Evolutionary conservation across 2,329 filamentous ascomycete species (phyloP).

Genomic region (Colletotrichum neosansevieriae): DNA sequence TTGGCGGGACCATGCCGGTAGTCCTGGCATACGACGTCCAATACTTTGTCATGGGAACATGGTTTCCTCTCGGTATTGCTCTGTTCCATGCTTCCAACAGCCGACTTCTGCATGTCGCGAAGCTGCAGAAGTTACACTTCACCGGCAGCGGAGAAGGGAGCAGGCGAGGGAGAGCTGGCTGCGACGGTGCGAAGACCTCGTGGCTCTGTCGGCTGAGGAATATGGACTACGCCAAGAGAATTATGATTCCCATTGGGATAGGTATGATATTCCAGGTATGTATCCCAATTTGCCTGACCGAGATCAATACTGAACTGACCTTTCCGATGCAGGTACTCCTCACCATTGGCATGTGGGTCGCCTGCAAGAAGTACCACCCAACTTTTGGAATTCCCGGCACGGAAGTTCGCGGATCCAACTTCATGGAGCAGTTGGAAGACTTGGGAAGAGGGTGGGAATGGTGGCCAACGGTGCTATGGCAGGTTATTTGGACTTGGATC

Average conservation of each 20-base stretch:
- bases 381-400: slow-evolving; percentile 60
- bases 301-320: not conserved
- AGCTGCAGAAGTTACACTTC: slow-evolving; percentile 54
- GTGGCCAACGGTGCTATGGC: slow-evolving; percentile 68
- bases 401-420: slow-evolving; percentile 46
- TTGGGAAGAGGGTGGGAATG: slow-evolving; percentile 68
- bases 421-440: slow-evolving; percentile 56
- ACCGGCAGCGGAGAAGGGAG: not conserved
- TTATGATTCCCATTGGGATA: slow-evolving; percentile 59
- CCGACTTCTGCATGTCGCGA: slow-evolving; percentile 64
- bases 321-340: slow-evolving; percentile 58
- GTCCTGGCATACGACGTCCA: slow-evolving; percentile 60
- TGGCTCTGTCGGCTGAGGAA: slow-evolving; percentile 51
- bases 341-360: slow-evolving; percentile 65
- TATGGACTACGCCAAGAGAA: slow-evolving; percentile 53
- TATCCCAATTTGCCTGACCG: not conserved
- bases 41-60: slow-evolving; percentile 71
- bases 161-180: slow-evolving; percentile 37
- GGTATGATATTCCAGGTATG: slow-evolving; percentile 63
- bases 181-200: slow-evolving; percentile 46
- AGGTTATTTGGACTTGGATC: slow-evolving; percentile 66
- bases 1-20: slow-evolving; percentile 55
- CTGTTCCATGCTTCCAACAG: slow-evolving; percentile 69
- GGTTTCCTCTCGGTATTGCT: slow-evolving; percentile 68
- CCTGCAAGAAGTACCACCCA: slow-evolving; percentile 68